Percentiles rank a stretch among this genome's conserved stretches.
These are phyloP conservation scores for Xerocomellus intermedius DNA, from an alignment of 768 basidiomycete genomes.

Conservation along the genomic window DNA sequence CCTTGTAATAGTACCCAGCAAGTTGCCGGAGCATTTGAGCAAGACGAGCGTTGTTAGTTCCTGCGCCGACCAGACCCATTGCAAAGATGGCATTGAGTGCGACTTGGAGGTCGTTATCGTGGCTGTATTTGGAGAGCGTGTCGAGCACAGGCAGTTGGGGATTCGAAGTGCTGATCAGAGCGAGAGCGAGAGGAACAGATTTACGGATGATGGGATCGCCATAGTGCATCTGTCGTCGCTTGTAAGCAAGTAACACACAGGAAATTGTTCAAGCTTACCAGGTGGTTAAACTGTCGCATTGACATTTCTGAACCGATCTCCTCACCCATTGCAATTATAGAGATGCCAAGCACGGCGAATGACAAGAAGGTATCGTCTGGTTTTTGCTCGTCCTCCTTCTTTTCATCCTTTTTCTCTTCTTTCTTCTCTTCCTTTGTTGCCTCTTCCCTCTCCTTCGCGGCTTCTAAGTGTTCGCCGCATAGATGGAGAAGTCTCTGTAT, in stretches of 20 bases:
- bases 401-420: constrained; percentile 61
- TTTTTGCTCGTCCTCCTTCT: constrained; percentile 52
- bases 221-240: constrained; percentile 85
- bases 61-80: constrained; percentile 97
- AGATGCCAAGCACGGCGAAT: constrained; percentile 90
- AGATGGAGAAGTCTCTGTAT: constrained; percentile 90
- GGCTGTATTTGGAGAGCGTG: constrained; percentile 97
- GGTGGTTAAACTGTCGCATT: constrained; percentile 94
- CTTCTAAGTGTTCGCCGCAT: constrained; percentile 87
- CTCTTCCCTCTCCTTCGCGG: constrained; percentile 37
- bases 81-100: constrained; percentile 97
- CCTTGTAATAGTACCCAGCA: constrained; percentile 97
- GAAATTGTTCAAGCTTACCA: constrained; percentile 50
- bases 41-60: constrained; percentile 96
- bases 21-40: constrained; percentile 97
- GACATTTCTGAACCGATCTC: constrained; percentile 98
- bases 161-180: constrained; percentile 92
- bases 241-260: constrained; percentile 13
- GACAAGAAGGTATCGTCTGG: constrained; percentile 84
- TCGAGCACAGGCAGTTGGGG: constrained; percentile 93
- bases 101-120: constrained; percentile 96
- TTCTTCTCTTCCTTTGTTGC: constrained; percentile 39
- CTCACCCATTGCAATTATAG: constrained; percentile 96
- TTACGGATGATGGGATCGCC: constrained; percentile 92
- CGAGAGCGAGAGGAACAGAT: constrained; percentile 91